Evolutionary conservation across 371 early-diverging fungal species (phyloP), one percentile per base, ranked within the genome.

Genomic region (Circinella minor): DNA sequence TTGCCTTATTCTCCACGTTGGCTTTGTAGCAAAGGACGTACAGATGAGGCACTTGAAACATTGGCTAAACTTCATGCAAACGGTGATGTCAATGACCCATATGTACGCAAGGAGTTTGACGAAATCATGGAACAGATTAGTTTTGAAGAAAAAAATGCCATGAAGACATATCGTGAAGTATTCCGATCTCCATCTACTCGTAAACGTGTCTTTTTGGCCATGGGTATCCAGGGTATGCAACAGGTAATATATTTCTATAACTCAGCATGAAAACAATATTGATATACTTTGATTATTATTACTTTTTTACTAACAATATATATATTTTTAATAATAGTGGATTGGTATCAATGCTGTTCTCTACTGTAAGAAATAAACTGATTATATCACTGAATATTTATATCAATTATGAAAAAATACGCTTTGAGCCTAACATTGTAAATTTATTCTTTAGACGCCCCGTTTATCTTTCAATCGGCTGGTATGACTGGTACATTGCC

Each of bases 61-160:
- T 74, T 96, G 5, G 92, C 93, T 48, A 80, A 86, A 49, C 80
- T 96, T 73, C 88, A 91, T 36, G 81, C 86, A 61, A 63, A 69
- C 7, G 86, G 86, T 37, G 76, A 87, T 59, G 72, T 67, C 61
- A 75, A 81, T 55, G 77, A 76, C 67, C 75, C 88, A 5, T 83
- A 71, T 17, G 90, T 94, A 27, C 61, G 83, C 11, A 86, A 83
- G 10, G 94, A 95, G 74, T 90, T 81, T 73, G 80, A 86, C 38
- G 88, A 88, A 36, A 91, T 94, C 72, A 82, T 89, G 73, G 88
- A 87, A 27, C 76, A 79, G 20, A 76, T 92, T 57, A 80, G 75
- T 37, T 74, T 81, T 37, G 95, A 95, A 71, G 78, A 86, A 27
- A 81, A 79, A 14, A 77, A 88, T 36, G 89, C 88, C 10, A 78